Conservation (phyloP, 2,329 filamentous ascomycete species). For the Anthostomella pinea region DNA sequence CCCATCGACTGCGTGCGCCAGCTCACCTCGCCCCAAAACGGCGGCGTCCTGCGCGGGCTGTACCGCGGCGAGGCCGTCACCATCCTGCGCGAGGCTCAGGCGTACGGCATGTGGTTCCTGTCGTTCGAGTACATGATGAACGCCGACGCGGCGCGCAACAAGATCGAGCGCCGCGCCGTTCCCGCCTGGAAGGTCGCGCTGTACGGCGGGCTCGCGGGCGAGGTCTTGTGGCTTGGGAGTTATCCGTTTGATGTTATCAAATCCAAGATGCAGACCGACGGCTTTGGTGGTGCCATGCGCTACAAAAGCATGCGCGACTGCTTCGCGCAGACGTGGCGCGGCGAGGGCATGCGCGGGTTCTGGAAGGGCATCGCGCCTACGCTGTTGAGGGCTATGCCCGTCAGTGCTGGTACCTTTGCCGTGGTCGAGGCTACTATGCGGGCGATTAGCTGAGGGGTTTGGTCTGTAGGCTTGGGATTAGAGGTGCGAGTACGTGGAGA, state of each 20-base stretch:
- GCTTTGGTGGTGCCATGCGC: slow-evolving; percentile 68
- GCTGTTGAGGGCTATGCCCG: slow-evolving; percentile 90
- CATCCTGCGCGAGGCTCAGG: slow-evolving; percentile 82
- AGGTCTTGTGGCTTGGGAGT: slow-evolving; percentile 87
- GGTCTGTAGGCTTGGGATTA: slow-evolving; percentile 9
- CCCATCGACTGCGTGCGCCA: slow-evolving; percentile 90
- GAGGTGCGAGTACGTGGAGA: slow-evolving; percentile 1
- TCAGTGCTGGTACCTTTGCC: slow-evolving; percentile 95
- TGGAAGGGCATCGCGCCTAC: slow-evolving; percentile 95
- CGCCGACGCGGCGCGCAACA: slow-evolving; percentile 75
- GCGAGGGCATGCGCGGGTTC: slow-evolving; percentile 78
- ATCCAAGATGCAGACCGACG: slow-evolving; percentile 99
- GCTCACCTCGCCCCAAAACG: slow-evolving; percentile 55
- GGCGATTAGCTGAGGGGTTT: slow-evolving; percentile 44
- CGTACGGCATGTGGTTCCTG: slow-evolving; percentile 94
- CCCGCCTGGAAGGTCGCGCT: slow-evolving; percentile 81
- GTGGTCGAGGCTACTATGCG: slow-evolving; percentile 69
- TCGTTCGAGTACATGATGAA: slow-evolving; percentile 98
- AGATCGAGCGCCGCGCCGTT: slow-evolving; percentile 71
- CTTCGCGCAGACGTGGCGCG: slow-evolving; percentile 76
- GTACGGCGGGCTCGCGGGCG: slow-evolving; percentile 90
- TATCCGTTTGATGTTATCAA: slow-evolving; percentile 98
- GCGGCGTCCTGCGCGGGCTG: slow-evolving; percentile 68
- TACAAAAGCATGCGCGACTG: slow-evolving; percentile 86
- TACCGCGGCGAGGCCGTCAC: slow-evolving; percentile 90